Evolutionary conservation across 495 filamentous ascomycete genomes (phyloP), one percentile per base, ranked within the genome.

Genomic region (Penicillium flavigenum): DNA sequence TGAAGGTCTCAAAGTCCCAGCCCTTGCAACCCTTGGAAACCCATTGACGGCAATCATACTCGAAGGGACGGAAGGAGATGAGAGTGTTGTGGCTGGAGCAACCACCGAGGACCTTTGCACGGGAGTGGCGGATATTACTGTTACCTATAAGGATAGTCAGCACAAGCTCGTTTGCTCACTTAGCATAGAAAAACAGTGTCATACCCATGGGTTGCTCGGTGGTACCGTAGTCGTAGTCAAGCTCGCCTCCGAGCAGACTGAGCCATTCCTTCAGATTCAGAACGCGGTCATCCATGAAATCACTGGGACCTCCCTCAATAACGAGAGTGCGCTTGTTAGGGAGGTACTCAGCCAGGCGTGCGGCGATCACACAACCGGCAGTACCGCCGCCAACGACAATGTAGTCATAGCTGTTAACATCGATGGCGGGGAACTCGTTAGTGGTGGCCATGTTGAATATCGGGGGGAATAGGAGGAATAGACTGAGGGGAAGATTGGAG

Each of bases 21-120:
- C 88, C 88, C 62, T 78, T 82, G 71, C 85, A 88, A 26, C 89
- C 90, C 50, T 86, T 76, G 61, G 80, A 73, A 51, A 86, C 81
- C 90, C 90, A 94, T 61, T 83, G 73, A 48, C 86, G 76, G 72
- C 85, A 81, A 69, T 94, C 89, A 73, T 89, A 88, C 68, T 88
- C 83, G 65, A 92, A 92, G 4, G 89, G 88, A 20, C 89, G 83
- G 78, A 92, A 92, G 5, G 87, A 90, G 66, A 94, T 92, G 52
- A 92, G 78, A 27, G 90, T 92, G 67, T 94, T 94, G 78, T 94
- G 90, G 46, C 86, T 88, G 22, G 88, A 91, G 79, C 90, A 94
- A 54, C 90, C 90, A 60, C 90, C 90, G 26, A 94, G 81, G 12
- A 92, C 88, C 76, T 92, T 92, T 31, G 90, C 89, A 56, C 90